A percentile compares a stretch with the other conserved stretches of the same genome.
These are phyloP conservation scores for Hypoxylon sp. DNA, from an alignment of 2,329 filamentous ascomycete genomes.

Conservation along the genomic window DNA sequence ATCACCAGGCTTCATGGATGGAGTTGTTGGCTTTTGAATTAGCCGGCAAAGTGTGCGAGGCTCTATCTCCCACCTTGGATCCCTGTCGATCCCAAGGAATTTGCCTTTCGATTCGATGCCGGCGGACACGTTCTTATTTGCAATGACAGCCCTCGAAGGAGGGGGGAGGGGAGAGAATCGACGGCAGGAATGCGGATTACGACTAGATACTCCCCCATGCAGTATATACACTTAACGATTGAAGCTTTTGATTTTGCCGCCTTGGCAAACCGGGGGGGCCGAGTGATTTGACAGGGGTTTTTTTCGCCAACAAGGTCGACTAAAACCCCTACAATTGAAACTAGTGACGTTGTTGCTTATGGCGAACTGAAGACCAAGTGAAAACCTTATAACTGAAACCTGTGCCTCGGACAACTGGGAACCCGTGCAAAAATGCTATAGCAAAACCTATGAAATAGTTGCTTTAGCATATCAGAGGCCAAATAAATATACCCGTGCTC, in stretches of 20 bases:
- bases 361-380: constrained; percentile 3
- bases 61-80: constrained; percentile 41
- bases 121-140: constrained; percentile 47
- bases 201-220: constrained; percentile 50
- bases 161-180: constrained; percentile 32
- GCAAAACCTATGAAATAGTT: constrained; percentile 9
- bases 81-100: constrained; percentile 20
- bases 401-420: too few species aligned
- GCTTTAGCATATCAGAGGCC: neutral
- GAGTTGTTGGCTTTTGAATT: constrained; percentile 47
- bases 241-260: constrained; percentile 13
- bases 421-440: too few species aligned
- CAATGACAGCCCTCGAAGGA: constrained; percentile 45
- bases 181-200: constrained; percentile 43
- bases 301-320: neutral
- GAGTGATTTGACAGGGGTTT: neutral
- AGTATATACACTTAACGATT: constrained; percentile 49
- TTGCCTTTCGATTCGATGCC: constrained; percentile 44
- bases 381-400: neutral
- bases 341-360: neutral
- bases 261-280: constrained; percentile 1
- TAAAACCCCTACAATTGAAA: constrained; percentile 24
- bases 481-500: constrained; percentile 6
- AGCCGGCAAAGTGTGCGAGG: constrained; percentile 28
- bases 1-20: constrained; percentile 47